Evolutionary conservation across 1,284 basidiomycete genomes (phyloP), one percentile per base, ranked within the genome.

Genomic region (Sanghuangporus sanghuang): DNA sequence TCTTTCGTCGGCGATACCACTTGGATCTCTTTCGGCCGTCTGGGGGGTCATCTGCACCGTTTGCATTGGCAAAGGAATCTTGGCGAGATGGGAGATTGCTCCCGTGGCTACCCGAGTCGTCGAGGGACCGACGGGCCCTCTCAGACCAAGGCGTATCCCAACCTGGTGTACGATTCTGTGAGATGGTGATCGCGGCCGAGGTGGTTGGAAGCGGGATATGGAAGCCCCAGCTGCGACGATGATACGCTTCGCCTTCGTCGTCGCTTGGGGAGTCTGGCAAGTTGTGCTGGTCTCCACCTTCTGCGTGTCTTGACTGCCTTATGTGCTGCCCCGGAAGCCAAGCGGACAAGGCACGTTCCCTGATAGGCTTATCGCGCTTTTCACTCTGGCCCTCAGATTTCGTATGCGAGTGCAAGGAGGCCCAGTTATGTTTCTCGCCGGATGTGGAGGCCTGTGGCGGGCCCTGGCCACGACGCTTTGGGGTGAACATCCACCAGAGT

Each of bases 111-210:
- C 57, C 55, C n/a, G 50, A 60, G n/a, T 23, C 42, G n/a, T 63
- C 64, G 59, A 67, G 64, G 9, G 69, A 69, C 18, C 48, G 48
- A 40, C 74, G 75, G 12, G 64, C 64, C 61, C 82, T 77, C 21
- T 84, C 77, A 38, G 83, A 79, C 86, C 87, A 89, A 0, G 87
- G 87, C 12, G 82, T 80, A 64, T 89, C 84, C 84, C 86, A 87
- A 6, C 86, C 86, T 1, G 86, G 83, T 1, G 84, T 85, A 62
- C 73, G 73, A 65, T 76, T 82, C 61, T 88, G 85, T 7, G 83
- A 70, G 7, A 83, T 68, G 11, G 85, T 85, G 66, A 82, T 82
- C 7, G 76, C 68, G 6, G 77, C 74, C 21, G 78, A 76, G 1
- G 72, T 72, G 16, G 9, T 27, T 12, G 81, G 79, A 65, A 79